Percentiles rank a stretch among this genome's conserved stretches.
These are phyloP conservation scores for Abrus pulchellus DNA, from an alignment of 306 rosid species.

Conservation along the genomic window DNA sequence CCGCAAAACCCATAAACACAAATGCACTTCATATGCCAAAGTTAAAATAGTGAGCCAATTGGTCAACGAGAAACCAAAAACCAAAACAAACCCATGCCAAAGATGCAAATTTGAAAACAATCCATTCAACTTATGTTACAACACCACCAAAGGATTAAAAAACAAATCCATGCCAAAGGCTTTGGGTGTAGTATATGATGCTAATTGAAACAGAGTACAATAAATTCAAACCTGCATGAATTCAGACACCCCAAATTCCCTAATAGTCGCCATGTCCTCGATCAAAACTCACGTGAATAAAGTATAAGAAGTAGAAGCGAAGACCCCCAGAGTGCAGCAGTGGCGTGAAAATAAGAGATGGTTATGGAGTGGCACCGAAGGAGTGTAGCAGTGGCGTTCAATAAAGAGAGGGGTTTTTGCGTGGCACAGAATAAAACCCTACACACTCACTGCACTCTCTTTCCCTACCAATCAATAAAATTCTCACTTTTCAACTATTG, in stretches of 20 bases:
- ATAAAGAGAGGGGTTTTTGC: not conserved
- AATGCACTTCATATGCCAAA: not conserved
- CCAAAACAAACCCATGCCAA: not conserved
- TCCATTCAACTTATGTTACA: not conserved
- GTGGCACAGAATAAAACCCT: conserved; percentile 28
- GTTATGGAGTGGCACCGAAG: not conserved
- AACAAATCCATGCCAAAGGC: not conserved
- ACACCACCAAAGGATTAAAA: not conserved
- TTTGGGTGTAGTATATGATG: not conserved
- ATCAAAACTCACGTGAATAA: conserved; percentile 38
- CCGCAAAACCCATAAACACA: conserved; percentile 18
- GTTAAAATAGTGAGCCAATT: not conserved
- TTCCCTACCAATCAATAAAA: not conserved
- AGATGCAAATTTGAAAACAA: not conserved
- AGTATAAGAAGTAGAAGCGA: too few species aligned
- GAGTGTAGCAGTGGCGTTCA: not conserved
- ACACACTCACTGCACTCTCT: not conserved
- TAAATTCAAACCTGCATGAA: conserved; percentile 61
- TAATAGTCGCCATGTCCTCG: conserved; percentile 57
- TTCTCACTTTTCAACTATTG: not conserved
- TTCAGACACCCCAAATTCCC: conserved; percentile 66
- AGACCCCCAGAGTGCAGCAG: not conserved
- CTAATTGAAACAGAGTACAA: not conserved
- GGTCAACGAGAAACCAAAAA: not conserved
- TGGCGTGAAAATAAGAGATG: not conserved